phyloP scores from a whole-genome alignment of 1,284 basidiomycete genomes.

The Apiotrichum siamense region DNA sequence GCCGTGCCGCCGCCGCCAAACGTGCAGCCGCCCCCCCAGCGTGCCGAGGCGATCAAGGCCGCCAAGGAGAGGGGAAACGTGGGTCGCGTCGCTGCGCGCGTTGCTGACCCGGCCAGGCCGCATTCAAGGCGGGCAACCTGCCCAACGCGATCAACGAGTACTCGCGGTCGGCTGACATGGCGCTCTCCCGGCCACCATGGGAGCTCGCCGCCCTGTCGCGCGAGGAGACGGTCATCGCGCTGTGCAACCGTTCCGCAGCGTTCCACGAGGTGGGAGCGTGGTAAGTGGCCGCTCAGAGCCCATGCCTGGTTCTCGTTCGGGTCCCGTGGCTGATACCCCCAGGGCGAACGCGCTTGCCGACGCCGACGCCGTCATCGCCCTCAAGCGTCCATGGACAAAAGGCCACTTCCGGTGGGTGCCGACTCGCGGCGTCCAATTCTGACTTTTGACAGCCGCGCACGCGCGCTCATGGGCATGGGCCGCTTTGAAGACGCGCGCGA shows the following conservation, averaged over 20 bases:
- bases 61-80: constrained; percentile 90
- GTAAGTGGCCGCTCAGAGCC: too few species aligned
- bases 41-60: constrained; percentile 63
- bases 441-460: constrained; percentile 28
- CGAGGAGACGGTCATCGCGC: constrained; percentile 79
- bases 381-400: constrained; percentile 87
- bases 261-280: constrained; percentile 66
- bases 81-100: constrained; percentile 33
- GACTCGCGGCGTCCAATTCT: neutral
- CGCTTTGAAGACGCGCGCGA: constrained; percentile 71
- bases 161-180: constrained; percentile 73
- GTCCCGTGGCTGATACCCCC: constrained; percentile 15
- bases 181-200: constrained; percentile 81
- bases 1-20: constrained; percentile 74
- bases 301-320: neutral
- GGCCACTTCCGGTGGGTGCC: constrained; percentile 90
- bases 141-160: constrained; percentile 75
- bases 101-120: constrained; percentile 50
- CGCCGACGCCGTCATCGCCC: constrained; percentile 78
- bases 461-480: constrained; percentile 69
- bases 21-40: constrained; percentile 58
- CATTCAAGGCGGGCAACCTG: constrained; percentile 71
- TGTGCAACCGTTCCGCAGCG: constrained; percentile 88
- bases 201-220: constrained; percentile 73
- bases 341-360: constrained; percentile 76